Conservation (phyloP, 805 yeast genomes). For the Maudiozyma barnettii region DNA sequence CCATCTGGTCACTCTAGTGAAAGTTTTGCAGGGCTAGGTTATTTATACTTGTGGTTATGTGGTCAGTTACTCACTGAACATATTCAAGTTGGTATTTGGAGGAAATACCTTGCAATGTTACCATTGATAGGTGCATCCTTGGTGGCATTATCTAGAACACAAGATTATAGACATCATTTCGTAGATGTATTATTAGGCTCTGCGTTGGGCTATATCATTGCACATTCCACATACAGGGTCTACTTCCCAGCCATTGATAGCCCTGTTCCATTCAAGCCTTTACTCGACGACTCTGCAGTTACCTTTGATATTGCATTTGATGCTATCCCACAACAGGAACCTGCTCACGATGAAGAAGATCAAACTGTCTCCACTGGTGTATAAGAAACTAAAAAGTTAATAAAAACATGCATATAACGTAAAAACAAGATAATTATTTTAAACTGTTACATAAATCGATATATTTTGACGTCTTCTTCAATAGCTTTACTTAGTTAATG, state of each 20-base stretch:
- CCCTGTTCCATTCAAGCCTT: constrained; percentile 32
- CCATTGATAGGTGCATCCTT: constrained; percentile 62
- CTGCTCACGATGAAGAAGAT: constrained; percentile 15
- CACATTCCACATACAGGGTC: constrained; percentile 35
- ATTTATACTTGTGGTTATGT: constrained; percentile 51
- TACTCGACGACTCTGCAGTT: constrained; percentile 34
- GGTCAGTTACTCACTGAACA: constrained; percentile 53
- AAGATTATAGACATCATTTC: constrained; percentile 91
- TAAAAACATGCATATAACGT: not conserved
- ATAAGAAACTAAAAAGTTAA: not conserved
- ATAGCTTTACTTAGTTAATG: too few relatives aligned
- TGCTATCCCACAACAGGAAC: constrained; percentile 2
- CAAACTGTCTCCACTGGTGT: not conserved
- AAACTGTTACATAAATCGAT: too few relatives aligned
- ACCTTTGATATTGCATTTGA: constrained; percentile 17
- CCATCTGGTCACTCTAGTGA: constrained; percentile 76
- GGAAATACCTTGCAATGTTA: constrained; percentile 41
- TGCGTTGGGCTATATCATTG: constrained; percentile 51
- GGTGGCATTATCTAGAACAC: constrained; percentile 78
- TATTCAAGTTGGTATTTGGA: constrained; percentile 51
- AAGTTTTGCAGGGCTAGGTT: constrained; percentile 61
- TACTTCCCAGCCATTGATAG: constrained; percentile 33
- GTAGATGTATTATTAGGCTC: constrained; percentile 74
- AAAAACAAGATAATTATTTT: too few relatives aligned
- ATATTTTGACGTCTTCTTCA: too few relatives aligned